phyloP scores from a whole-genome alignment of 352 stramenopile species.

The Phytophthora crassamura region DNA sequence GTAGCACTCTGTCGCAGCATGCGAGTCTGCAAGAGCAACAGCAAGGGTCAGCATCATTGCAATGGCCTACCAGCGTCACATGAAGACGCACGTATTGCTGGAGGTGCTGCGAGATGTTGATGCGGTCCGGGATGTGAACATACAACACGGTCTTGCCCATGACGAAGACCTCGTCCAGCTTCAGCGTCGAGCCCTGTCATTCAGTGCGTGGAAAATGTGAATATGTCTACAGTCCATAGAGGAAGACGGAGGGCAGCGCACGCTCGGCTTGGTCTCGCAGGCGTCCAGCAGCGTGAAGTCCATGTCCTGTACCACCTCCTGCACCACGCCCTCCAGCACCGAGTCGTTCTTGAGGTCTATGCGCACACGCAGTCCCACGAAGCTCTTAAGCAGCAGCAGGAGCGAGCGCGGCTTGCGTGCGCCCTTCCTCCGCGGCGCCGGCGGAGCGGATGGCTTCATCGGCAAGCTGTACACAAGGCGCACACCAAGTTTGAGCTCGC shows the following conservation, averaged over 20 bases:
- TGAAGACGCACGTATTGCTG: constrained; percentile 71
- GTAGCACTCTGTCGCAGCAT: constrained; percentile 82
- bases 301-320: constrained; percentile 89
- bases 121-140: constrained; percentile 87
- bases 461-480: constrained; percentile 6
- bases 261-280: constrained; percentile 76
- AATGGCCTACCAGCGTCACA: neutral
- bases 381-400: constrained; percentile 85
- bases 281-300: constrained; percentile 85
- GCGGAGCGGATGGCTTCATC: constrained; percentile 15
- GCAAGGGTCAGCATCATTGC: neutral
- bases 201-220: neutral
- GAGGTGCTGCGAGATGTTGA: constrained; percentile 83
- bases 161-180: constrained; percentile 88
- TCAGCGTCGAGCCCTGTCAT: constrained; percentile 55
- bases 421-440: constrained; percentile 23
- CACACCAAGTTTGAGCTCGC: neutral
- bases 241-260: constrained; percentile 18
- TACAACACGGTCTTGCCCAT: constrained; percentile 89
- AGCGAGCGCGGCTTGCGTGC: constrained; percentile 60
- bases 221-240: neutral
- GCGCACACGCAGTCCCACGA: constrained; percentile 78
- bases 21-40: constrained; percentile 51
- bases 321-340: constrained; percentile 76
- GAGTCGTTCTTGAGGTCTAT: constrained; percentile 89